These are phyloP conservation scores for Cinnamomum micranthum DNA, from an alignment of 164 flowering plant genomes.

Conservation along the genomic window DNA sequence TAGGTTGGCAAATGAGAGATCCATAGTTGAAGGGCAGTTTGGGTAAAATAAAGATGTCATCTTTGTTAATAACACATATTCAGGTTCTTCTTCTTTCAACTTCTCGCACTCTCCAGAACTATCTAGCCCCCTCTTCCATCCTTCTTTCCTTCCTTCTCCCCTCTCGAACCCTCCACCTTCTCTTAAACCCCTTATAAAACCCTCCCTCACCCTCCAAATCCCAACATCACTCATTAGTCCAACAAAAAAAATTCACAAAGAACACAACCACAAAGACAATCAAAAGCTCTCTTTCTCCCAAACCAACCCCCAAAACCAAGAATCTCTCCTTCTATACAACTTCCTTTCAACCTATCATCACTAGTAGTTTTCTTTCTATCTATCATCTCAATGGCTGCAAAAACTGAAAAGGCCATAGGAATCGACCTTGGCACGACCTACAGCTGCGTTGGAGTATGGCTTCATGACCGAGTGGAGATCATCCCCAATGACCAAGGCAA, in stretches of 20 bases:
- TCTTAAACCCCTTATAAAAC: not conserved
- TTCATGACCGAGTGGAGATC: slow-evolving; percentile 31
- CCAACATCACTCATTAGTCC: not conserved
- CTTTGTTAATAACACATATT: not conserved
- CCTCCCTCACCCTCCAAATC: not conserved
- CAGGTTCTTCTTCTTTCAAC: not conserved
- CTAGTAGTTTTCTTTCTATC: not conserved
- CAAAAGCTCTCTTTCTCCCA: not conserved
- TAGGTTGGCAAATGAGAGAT: too few species aligned
- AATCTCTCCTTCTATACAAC: not conserved
- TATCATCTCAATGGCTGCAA: slow-evolving; percentile 8
- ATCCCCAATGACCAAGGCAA: slow-evolving; percentile 37
- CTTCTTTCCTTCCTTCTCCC: slow-evolving; percentile 1
- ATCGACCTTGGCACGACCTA: slow-evolving; percentile 36
- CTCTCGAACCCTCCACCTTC: not conserved
- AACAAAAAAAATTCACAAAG: not conserved
- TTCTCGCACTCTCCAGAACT: not conserved
- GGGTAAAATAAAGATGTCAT: not conserved
- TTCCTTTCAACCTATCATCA: too few species aligned
- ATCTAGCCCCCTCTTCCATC: not conserved
- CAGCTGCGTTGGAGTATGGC: slow-evolving; percentile 36
- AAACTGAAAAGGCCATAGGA: slow-evolving; percentile 25
- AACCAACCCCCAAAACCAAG: not conserved
- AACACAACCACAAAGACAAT: not conserved
- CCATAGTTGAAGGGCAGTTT: not conserved